Evolutionary conservation across 306 rosid genomes (phyloP), one percentile per base, ranked within the genome.

Genomic region (Geum urbanum): DNA sequence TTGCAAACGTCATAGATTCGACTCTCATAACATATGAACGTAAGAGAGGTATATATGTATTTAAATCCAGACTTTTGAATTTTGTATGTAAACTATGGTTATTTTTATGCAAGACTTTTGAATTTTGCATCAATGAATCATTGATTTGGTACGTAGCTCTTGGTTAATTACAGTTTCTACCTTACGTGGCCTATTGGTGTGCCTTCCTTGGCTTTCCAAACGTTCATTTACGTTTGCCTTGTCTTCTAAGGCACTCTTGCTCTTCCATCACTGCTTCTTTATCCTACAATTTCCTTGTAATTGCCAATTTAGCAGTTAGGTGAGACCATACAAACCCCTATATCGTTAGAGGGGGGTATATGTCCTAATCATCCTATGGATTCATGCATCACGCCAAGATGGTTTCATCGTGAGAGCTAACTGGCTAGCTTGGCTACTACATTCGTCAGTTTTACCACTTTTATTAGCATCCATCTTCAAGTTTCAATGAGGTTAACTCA

Each of bases 231-330:
- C 4, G 20, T 62, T 51, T 35, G 37, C 27, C 43, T 12, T 61
- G 4, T 41, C 76, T 61, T 61, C 61, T 9, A 72, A 72, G 76
- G 58, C 61, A 72, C 76, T 32, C 76, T 50, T 72, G 35, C 60
- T 20, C 35, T 20, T 54, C 22, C 68, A 65, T 65, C 41, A 35
- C 16, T 37, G 10, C 14, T 57, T 27, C 32, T 58, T 47, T 15
- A 15, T 37, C 5, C 3, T 20, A 4, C 10, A 27, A 32, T 7
- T 39, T 22, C 11, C 19, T 47, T 0, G 8, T 49, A 48, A 18
- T 66, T 46, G 56, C 56, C 9, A 18, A 15, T 3, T 67, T 67
- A 16, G 18, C 32, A 6, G 27, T 46, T 13, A 65, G 70, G 56
- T 47, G 14, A 66, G 13, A 66, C 19, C 19, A 27, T 13, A 60